Conservation (phyloP, 768 basidiomycete species). For the Tylopilus subfusipes region DNA sequence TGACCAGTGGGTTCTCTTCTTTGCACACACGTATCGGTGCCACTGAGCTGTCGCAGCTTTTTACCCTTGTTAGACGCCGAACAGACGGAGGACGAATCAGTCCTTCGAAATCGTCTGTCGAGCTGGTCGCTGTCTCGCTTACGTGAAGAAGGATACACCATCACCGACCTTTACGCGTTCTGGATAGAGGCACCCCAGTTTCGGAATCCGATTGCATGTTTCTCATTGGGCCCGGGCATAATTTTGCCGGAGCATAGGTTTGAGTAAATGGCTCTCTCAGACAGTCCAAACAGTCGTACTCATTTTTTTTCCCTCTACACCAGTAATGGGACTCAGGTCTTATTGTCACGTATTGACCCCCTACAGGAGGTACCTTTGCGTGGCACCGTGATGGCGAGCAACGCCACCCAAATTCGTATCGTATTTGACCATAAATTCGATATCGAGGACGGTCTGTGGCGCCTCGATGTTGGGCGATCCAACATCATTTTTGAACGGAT, state of each 20-base stretch:
- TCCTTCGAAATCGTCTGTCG: conserved; percentile 59
- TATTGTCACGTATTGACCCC: conserved; percentile 64
- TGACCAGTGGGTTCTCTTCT: conserved; percentile 40
- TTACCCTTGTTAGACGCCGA: conserved; percentile 50
- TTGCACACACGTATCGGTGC: neutral
- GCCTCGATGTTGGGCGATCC: conserved; percentile 68
- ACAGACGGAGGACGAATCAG: conserved; percentile 58
- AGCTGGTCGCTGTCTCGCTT: conserved; percentile 63
- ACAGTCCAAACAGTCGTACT: neutral
- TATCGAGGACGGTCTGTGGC: conserved; percentile 48
- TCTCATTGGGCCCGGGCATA: conserved; percentile 60
- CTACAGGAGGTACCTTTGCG: conserved; percentile 48
- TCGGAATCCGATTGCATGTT: conserved; percentile 64
- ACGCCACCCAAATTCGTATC: conserved; percentile 52
- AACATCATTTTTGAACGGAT: conserved; percentile 68
- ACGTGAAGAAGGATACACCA: conserved; percentile 66
- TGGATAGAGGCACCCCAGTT: conserved; percentile 65
- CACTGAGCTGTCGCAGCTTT: conserved; percentile 38
- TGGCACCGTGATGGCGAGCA: conserved; percentile 53
- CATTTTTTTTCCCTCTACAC: neutral
- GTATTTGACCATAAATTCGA: conserved; percentile 52
- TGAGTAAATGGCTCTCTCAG: conserved; percentile 45
- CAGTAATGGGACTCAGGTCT: conserved; percentile 68
- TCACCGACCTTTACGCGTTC: conserved; percentile 62
- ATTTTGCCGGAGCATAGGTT: conserved; percentile 64